Evolutionary conservation across 768 basidiomycete genomes (phyloP).

Genomic region (Rubroboletus pulcherrimus): DNA sequence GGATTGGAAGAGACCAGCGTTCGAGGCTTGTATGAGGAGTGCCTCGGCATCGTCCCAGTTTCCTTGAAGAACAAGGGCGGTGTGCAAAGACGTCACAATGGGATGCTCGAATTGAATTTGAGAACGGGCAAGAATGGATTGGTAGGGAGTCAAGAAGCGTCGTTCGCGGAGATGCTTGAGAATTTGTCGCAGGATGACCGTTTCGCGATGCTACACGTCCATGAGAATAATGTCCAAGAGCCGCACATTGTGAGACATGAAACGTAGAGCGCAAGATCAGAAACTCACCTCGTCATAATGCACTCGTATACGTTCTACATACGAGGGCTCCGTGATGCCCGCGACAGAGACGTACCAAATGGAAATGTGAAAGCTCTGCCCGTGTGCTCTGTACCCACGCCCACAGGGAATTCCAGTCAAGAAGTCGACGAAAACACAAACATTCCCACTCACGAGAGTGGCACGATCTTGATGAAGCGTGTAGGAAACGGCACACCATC

Average conservation of each 20-base stretch:
- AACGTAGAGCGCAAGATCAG: neutral
- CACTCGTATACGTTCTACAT: conserved; percentile 51
- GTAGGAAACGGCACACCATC: conserved; percentile 59
- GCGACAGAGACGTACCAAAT: conserved; percentile 70
- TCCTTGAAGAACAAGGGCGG: conserved; percentile 61
- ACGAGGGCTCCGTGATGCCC: conserved; percentile 53
- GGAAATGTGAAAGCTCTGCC: conserved; percentile 70
- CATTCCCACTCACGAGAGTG: conserved; percentile 56
- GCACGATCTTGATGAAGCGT: conserved; percentile 70
- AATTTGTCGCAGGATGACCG: conserved; percentile 53
- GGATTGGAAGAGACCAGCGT: conserved; percentile 56
- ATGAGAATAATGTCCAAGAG: neutral
- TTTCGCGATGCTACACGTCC: conserved; percentile 57
- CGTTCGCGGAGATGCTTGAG: conserved; percentile 65
- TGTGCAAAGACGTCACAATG: conserved; percentile 60
- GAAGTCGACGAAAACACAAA: neutral
- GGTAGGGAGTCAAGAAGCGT: conserved; percentile 61
- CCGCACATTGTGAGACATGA: neutral
- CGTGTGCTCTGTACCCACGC: conserved; percentile 51
- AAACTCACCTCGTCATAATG: conserved; percentile 60
- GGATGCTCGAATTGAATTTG: conserved; percentile 55
- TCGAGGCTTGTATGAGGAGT: conserved; percentile 46
- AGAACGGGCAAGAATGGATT: conserved; percentile 20
- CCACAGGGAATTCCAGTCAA: neutral
- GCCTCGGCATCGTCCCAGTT: conserved; percentile 58